These are phyloP conservation scores for Podila minutissima DNA, from an alignment of 192 early-diverging fungal genomes.

Conservation along the genomic window DNA sequence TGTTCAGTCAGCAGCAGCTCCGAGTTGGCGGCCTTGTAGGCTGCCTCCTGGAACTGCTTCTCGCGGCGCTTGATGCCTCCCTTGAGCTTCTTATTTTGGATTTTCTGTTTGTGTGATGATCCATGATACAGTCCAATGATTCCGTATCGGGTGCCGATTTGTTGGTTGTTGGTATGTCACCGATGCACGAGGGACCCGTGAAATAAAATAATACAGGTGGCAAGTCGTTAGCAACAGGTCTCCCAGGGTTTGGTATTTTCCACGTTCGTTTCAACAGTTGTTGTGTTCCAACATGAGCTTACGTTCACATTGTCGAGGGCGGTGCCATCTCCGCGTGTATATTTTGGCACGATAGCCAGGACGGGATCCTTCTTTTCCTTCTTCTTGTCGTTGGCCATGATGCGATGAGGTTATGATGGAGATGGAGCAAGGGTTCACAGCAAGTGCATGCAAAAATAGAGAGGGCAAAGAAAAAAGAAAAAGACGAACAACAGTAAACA, in stretches of 20 bases:
- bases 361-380: constrained; percentile 51
- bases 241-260: too few relatives aligned
- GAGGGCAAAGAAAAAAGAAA: neutral
- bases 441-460: neutral
- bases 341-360: constrained; percentile 53
- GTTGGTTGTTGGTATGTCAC: neutral
- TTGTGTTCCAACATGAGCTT: neutral
- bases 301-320: constrained; percentile 44
- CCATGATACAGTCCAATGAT: neutral
- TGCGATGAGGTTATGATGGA: neutral
- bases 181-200: neutral
- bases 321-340: constrained; percentile 33
- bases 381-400: constrained; percentile 15
- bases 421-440: neutral
- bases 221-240: too few relatives aligned
- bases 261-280: too few relatives aligned
- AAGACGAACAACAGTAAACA: neutral
- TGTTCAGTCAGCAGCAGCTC: constrained; percentile 84
- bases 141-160: neutral
- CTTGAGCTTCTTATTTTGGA: constrained; percentile 79
- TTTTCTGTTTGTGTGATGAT: constrained; percentile 46
- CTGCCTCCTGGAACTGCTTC: constrained; percentile 71
- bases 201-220: neutral
- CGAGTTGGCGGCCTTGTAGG: constrained; percentile 74
- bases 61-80: constrained; percentile 68